phyloP scores from a whole-genome alignment of 2,329 filamentous ascomycete species.

The Talaromyces sp. region DNA sequence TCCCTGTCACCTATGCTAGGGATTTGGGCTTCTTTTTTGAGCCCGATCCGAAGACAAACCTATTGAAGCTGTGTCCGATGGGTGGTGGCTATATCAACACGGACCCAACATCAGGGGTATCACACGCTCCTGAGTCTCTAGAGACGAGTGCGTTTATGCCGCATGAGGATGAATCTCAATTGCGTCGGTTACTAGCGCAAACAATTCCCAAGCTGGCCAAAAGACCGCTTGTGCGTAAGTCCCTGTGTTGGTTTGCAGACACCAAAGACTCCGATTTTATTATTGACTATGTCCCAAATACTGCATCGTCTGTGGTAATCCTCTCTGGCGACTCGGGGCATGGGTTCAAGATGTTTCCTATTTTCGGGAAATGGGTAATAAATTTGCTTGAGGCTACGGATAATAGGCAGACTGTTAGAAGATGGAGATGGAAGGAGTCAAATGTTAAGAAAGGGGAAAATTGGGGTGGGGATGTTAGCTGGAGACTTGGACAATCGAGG shows the following conservation, averaged over 20 bases:
- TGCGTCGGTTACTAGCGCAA: conserved; percentile 47
- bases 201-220: conserved; percentile 50
- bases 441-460: conserved; percentile 11
- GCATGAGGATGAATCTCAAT: conserved; percentile 46
- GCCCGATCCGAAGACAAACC: conserved; percentile 52
- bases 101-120: conserved; percentile 37
- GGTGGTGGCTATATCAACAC: conserved; percentile 53
- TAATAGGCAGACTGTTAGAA: background rate
- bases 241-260: conserved; percentile 61
- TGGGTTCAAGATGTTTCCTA: conserved; percentile 56
- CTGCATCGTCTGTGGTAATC: conserved; percentile 45
- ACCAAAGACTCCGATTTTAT: conserved; percentile 56
- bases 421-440: background rate
- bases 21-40: conserved; percentile 62
- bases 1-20: conserved; percentile 57
- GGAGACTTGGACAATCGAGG: conserved; percentile 38
- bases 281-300: conserved; percentile 53
- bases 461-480: conserved; percentile 45
- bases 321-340: conserved; percentile 59
- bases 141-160: conserved; percentile 46
- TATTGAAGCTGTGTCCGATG: conserved; percentile 57
- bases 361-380: conserved; percentile 39
- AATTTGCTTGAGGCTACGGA: background rate
- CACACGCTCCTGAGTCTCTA: conserved; percentile 35
- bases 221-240: conserved; percentile 51